Conservation (phyloP, 768 basidiomycete species). For the Tulasnella calospora region DNA sequence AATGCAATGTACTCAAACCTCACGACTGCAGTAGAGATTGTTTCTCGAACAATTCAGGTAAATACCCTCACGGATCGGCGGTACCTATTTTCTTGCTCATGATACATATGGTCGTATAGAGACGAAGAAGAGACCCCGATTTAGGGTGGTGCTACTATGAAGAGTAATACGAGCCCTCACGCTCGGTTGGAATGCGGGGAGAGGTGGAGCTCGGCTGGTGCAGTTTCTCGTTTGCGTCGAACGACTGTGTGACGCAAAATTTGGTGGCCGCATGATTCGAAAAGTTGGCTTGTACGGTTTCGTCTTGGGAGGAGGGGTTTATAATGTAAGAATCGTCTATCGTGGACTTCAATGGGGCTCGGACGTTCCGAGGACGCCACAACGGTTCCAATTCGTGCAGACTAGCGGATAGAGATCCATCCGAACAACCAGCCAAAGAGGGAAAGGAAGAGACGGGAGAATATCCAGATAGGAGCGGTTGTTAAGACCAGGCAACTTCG, state of each 20-base stretch:
- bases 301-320: no score
- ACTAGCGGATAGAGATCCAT: not conserved
- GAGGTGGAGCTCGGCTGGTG: no score
- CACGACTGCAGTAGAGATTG: not conserved
- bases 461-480: not conserved
- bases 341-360: no score
- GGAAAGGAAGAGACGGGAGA: not conserved
- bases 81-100: not conserved
- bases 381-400: not conserved
- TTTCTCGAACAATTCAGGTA: not conserved
- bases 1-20: not conserved
- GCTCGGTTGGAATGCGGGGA: no score
- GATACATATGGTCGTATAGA: not conserved
- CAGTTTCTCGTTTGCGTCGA: not conserved
- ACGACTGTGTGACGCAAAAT: no score
- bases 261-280: no score
- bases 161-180: not conserved
- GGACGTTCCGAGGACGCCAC: not conserved
- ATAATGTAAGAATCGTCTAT: no score
- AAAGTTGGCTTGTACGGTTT: no score
- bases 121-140: not conserved
- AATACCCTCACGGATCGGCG: not conserved
- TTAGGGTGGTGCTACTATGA: not conserved
- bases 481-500: not conserved
- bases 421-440: not conserved